Evolutionary conservation across 2,329 filamentous ascomycete species (phyloP).

Genomic region (Cordyceps cicadae): DNA sequence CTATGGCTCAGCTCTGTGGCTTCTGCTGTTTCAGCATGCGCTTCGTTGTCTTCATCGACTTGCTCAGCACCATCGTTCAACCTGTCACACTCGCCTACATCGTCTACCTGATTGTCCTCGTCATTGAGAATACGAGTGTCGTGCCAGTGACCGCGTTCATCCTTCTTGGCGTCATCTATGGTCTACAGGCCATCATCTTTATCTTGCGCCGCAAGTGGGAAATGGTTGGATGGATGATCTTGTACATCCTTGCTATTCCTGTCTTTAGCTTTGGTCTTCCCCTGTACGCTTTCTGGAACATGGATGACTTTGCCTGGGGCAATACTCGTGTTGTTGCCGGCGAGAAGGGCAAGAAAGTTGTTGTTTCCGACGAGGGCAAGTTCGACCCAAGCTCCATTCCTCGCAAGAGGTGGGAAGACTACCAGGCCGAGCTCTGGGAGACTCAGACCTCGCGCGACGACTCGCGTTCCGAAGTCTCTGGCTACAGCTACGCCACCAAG

Average conservation of each 20-base stretch:
- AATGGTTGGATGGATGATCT: slow-evolving; percentile 98
- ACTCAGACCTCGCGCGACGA: slow-evolving; percentile 79
- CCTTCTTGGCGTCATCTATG: slow-evolving; percentile 89
- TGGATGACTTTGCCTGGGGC: slow-evolving; percentile 99
- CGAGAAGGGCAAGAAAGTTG: slow-evolving; percentile 83
- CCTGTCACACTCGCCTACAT: slow-evolving; percentile 89
- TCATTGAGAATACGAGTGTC: slow-evolving; percentile 51
- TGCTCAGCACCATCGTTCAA: slow-evolving; percentile 85
- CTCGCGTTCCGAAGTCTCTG: slow-evolving; percentile 77
- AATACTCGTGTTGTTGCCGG: slow-evolving; percentile 96
- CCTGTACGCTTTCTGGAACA: slow-evolving; percentile 95
- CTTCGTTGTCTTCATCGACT: slow-evolving; percentile 90
- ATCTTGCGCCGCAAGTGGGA: slow-evolving; percentile 96
- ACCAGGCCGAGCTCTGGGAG: slow-evolving; percentile 96
- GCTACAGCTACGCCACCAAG: slow-evolving; percentile 89
- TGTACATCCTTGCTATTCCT: slow-evolving; percentile 85
- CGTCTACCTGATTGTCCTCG: slow-evolving; percentile 73
- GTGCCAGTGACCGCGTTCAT: slow-evolving; percentile 84
- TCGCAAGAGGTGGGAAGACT: slow-evolving; percentile 98
- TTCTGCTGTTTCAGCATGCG: slow-evolving; percentile 99
- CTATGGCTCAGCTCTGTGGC: slow-evolving; percentile 86
- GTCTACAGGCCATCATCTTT: slow-evolving; percentile 94
- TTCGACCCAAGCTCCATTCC: slow-evolving; percentile 91
- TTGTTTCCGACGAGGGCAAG: slow-evolving; percentile 95
- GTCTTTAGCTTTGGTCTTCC: slow-evolving; percentile 87